Conservation (phyloP, 306 rosid species). For the Luffa aegyptiaca region DNA sequence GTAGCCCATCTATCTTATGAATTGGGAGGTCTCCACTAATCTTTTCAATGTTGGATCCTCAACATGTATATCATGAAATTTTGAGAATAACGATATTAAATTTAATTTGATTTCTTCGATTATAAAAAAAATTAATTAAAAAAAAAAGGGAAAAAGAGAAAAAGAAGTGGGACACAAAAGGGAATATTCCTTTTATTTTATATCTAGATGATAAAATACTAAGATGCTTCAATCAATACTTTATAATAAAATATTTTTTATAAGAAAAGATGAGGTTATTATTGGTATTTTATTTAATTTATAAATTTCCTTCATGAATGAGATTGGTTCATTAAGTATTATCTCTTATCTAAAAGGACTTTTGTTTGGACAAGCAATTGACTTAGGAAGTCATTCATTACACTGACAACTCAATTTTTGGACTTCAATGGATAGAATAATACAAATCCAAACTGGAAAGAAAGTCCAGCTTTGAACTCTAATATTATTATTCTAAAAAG, state of each 20-base stretch:
- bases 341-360: background rate
- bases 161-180: background rate
- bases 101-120: background rate
- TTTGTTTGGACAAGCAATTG: background rate
- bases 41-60: too few species aligned
- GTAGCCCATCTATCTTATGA: too few species aligned
- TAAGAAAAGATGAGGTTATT: background rate
- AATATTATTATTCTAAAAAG: background rate
- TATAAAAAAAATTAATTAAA: too few species aligned
- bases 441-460: background rate
- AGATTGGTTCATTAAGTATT: background rate
- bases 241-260: too few species aligned
- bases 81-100: too few species aligned
- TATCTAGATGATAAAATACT: too few species aligned
- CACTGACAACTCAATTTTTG: constrained; percentile 4
- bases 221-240: background rate
- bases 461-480: background rate
- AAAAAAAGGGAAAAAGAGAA: background rate
- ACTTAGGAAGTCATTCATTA: background rate
- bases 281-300: background rate
- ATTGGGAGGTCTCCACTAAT: too few species aligned
- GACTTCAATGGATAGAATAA: background rate
- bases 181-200: background rate
- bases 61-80: too few species aligned
- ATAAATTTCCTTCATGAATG: background rate